Base-by-base conservation (phyloP, 2,329 filamentous ascomycete genomes). In the Pestalotiopsis fici region DNA sequence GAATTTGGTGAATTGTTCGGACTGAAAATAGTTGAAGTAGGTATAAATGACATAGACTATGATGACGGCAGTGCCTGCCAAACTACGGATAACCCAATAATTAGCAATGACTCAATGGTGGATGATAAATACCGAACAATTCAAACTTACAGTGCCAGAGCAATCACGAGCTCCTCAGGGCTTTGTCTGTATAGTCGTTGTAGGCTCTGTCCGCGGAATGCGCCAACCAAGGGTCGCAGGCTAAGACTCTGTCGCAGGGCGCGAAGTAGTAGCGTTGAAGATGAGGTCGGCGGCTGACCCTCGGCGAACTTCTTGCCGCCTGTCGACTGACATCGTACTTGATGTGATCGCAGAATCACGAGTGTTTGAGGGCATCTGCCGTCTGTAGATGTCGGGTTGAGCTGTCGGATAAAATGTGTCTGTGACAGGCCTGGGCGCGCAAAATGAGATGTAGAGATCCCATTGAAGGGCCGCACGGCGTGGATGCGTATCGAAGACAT, bases 11-110 rank as follows among this genome's bases (percentile, higher is more conserved):
- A 88, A 87, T 67, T 88, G 83, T 31, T 80, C 75, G 65, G 84
- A 82, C 73, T 88, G 84, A 76, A 88, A 89, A 71, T 86, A 86
- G 70, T 80, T 80, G 69, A 87, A 85, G 78, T 88, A 88, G 61
- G 83, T 76, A 68, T 78, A 80, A 43, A 78, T 70, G 27, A 79
- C 76, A 71, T 83, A 85, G 28, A 73, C 74, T 9, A 77, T 69
- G n/a, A 79, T 73, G 56, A 74, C 76, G 21, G 75, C 71, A 12
- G 76, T 69, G 13, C 71, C 76, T 7, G 73, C 74, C 35, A 85
- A 74, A 35, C 83, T 85, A 21, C 12, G 57, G 57, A n/a, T 15
- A 28, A 59, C 27, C 21, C 6, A 15, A n/a, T 80, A 63, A 80
- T 74, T 66, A 65, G 50, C 43, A 18, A 69, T 80, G 62, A 80